phyloP scores from a whole-genome alignment of 768 basidiomycete species.

The Russula abietina region DNA sequence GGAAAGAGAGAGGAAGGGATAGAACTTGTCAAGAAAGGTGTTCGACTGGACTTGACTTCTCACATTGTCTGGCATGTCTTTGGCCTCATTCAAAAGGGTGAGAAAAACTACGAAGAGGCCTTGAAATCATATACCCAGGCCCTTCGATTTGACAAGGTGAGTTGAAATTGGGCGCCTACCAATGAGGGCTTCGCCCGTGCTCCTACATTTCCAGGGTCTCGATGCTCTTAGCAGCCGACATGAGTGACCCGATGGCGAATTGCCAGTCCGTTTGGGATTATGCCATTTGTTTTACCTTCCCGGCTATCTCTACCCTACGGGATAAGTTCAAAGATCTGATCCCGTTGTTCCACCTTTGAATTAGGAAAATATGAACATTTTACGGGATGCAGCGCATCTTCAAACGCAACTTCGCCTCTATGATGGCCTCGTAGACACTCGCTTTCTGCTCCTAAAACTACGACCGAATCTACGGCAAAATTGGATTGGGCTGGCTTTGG shows the following conservation, averaged over 20 bases:
- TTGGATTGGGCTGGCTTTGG: conserved; percentile 87
- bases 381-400: conserved; percentile 84
- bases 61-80: conserved; percentile 99
- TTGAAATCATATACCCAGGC: conserved; percentile 90
- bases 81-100: conserved; percentile 88
- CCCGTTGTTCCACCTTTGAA: conserved; percentile 4
- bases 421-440: conserved; percentile 72
- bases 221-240: background rate
- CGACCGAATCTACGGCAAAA: conserved; percentile 80
- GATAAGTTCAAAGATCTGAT: conserved; percentile 6
- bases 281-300: background rate
- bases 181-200: conserved; percentile 1
- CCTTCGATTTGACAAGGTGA: conserved; percentile 80
- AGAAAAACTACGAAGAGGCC: conserved; percentile 93
- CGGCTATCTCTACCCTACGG: conserved; percentile 6
- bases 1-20: conserved; percentile 76
- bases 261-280: background rate
- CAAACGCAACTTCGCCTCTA: conserved; percentile 83
- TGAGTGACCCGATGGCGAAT: background rate
- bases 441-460: conserved; percentile 69
- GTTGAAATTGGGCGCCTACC: conserved; percentile 25
- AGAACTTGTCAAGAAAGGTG: conserved; percentile 78
- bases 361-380: conserved; percentile 90
- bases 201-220: background rate
- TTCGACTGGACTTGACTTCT: conserved; percentile 72